These are phyloP conservation scores for Erodium moschatum DNA, from an alignment of 441 rosid genomes.

Conservation along the genomic window DNA sequence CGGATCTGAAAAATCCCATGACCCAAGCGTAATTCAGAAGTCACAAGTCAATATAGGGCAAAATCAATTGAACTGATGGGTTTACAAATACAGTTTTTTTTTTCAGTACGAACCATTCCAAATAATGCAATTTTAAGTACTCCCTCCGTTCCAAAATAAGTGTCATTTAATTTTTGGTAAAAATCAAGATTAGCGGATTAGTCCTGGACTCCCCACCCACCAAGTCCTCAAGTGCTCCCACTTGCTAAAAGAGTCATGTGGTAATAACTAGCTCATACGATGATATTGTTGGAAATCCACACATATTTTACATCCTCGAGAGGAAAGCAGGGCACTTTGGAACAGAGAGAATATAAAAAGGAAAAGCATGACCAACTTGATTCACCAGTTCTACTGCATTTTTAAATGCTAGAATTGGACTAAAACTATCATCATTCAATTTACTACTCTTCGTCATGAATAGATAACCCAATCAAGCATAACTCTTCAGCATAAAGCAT, in stretches of 20 bases:
- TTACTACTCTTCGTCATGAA: not conserved
- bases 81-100: conserved; percentile 3
- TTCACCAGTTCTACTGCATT: not conserved
- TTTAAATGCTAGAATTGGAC: not conserved
- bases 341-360: not conserved
- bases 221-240: too few relatives aligned
- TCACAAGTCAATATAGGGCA: not conserved
- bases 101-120: not conserved
- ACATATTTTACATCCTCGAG: not conserved
- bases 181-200: not conserved
- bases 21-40: not conserved
- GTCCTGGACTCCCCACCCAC: not conserved
- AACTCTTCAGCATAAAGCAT: not conserved
- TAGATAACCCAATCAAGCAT: not conserved
- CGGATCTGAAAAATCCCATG: conserved; percentile 34
- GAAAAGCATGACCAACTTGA: not conserved
- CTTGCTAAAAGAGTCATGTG: not conserved
- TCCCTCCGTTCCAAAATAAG: too few relatives aligned
- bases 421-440: not conserved
- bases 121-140: not conserved
- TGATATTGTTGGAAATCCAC: not conserved
- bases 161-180: not conserved
- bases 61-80: not conserved
- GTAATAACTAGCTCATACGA: not conserved
- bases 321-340: not conserved